phyloP scores from a whole-genome alignment of 257 asterid genomes.

The Solanum tarijense region DNA sequence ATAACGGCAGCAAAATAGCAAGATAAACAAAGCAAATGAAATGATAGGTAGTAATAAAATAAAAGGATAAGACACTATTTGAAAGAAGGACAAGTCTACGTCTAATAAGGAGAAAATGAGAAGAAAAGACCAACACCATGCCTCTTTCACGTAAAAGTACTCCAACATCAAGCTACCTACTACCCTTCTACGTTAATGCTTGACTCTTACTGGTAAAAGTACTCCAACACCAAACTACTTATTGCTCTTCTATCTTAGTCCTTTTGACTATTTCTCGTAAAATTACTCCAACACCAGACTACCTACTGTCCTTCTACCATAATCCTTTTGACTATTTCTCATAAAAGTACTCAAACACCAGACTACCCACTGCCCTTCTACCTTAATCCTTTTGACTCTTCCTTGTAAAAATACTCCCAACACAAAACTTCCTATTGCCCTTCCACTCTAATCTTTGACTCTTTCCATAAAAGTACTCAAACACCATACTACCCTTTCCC shows the following conservation, averaged over 20 bases:
- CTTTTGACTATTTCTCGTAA: background rate
- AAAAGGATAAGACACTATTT: background rate
- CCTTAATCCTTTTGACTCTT: too few species aligned
- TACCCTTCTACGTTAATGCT: too few species aligned
- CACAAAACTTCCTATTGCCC: background rate
- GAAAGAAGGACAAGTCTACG: background rate
- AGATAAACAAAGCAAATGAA: background rate
- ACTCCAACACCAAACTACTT: too few species aligned
- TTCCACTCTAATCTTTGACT: too few species aligned
- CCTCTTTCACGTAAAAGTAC: background rate
- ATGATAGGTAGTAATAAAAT: background rate
- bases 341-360: background rate
- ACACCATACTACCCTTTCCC: too few species aligned
- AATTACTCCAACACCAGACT: background rate
- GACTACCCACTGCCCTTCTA: background rate
- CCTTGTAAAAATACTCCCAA: too few species aligned
- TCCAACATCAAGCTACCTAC: background rate
- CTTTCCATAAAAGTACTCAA: too few species aligned
- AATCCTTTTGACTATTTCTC: background rate
- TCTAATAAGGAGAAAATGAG: background rate
- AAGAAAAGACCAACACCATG: background rate
- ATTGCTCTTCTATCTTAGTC: too few species aligned
- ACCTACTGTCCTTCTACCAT: accelerated
- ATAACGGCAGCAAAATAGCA: background rate
- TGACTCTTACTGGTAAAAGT: too few species aligned